These are phyloP conservation scores for Trichophyton verrucosum DNA, from an alignment of 2,329 filamentous ascomycete genomes.

Conservation along the genomic window DNA sequence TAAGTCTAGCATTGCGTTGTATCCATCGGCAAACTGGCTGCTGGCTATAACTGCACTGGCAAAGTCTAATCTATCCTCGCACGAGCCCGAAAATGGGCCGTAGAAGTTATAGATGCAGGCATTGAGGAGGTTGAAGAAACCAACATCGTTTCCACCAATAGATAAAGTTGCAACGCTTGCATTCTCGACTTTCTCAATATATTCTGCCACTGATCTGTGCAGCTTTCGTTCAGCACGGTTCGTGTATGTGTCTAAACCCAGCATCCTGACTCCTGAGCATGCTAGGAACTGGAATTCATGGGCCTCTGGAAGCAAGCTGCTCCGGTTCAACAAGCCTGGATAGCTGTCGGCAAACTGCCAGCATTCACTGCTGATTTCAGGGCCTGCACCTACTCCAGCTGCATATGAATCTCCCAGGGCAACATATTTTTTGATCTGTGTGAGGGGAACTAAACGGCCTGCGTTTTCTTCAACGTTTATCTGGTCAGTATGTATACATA, in stretches of 20 bases:
- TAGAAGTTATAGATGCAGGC: slow-evolving; percentile 19
- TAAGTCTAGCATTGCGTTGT: slow-evolving; percentile 13
- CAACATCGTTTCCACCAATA: slow-evolving; percentile 13
- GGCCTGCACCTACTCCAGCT: slow-evolving; percentile 18
- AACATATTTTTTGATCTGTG: slow-evolving; percentile 13
- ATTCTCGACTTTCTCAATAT: slow-evolving; percentile 8
- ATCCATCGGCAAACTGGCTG: slow-evolving; percentile 13
- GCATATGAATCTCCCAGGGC: slow-evolving; percentile 21
- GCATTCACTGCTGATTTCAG: slow-evolving; percentile 12
- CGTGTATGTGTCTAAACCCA: slow-evolving; percentile 12
- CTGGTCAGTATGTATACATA: not conserved
- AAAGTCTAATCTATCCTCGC: slow-evolving; percentile 3
- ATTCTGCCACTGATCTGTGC: slow-evolving; percentile 5
- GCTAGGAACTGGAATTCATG: slow-evolving; percentile 17
- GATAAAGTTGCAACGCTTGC: slow-evolving; percentile 13
- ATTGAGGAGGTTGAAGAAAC: slow-evolving; percentile 20
- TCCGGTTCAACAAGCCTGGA: slow-evolving; percentile 15
- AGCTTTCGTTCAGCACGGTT: slow-evolving; percentile 4
- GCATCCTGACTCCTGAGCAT: slow-evolving; percentile 18
- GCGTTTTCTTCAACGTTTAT: not conserved
- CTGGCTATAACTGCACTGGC: slow-evolving; percentile 7
- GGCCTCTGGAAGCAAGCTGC: slow-evolving; percentile 10
- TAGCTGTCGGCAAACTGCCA: slow-evolving; percentile 19
- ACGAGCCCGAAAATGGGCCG: slow-evolving; percentile 10
- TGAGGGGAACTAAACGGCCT: not conserved